Percentiles rank a stretch among this genome's conserved stretches.
Evolutionary conservation across 2,329 filamentous ascomycete genomes (phyloP).

Genomic region (Cordyceps pruinosa): DNA sequence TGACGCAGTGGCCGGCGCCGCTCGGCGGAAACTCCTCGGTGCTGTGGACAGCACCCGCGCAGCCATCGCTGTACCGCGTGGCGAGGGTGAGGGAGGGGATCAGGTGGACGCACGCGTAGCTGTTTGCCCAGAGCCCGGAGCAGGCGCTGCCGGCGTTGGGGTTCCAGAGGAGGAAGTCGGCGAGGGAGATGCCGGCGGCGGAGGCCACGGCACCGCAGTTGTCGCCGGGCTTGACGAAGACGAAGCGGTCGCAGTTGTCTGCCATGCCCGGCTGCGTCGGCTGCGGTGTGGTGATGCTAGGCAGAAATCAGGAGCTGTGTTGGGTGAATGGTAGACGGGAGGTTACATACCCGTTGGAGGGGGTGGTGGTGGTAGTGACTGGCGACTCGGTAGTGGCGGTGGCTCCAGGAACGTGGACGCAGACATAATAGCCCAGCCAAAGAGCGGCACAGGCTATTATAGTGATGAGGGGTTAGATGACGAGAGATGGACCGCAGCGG

Average conservation of each 20-base stretch:
- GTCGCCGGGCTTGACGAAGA: neutral
- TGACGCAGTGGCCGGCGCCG: conserved; percentile 3
- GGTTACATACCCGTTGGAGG: neutral
- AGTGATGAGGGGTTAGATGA: neutral
- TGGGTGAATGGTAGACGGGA: neutral
- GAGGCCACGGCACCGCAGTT: neutral
- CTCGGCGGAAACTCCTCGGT: neutral
- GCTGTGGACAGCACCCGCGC: conserved; percentile 6
- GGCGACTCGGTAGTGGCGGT: neutral
- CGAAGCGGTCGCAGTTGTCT: conserved; percentile 56
- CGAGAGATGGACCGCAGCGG: neutral
- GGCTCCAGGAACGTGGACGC: neutral
- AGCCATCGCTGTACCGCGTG: conserved; percentile 1
- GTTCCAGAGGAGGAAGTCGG: conserved; percentile 11
- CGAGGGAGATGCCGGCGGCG: neutral
- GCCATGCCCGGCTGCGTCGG: conserved; percentile 25
- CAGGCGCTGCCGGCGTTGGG: neutral
- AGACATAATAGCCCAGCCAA: neutral
- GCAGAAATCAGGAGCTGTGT: neutral
- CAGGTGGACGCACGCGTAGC: neutral
- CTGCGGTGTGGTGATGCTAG: neutral
- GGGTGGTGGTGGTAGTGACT: neutral
- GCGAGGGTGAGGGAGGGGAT: neutral
- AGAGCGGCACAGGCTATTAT: neutral
- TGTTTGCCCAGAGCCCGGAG: neutral